These are phyloP conservation scores for Astragalus membranaceus DNA, from an alignment of 306 rosid species.

Conservation along the genomic window DNA sequence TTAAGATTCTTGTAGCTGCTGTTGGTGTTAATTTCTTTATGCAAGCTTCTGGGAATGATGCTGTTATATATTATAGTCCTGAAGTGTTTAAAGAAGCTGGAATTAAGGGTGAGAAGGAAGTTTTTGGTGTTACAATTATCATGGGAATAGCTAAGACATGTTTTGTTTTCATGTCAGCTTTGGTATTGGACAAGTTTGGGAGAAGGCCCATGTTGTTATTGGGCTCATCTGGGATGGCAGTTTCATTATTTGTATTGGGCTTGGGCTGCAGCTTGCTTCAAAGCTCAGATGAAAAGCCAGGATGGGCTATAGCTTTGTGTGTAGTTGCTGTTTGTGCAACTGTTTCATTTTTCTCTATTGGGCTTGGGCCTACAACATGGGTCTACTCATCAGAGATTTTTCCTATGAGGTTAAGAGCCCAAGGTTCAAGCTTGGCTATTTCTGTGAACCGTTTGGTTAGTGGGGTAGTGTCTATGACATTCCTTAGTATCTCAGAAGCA, in stretches of 20 bases:
- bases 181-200: constrained; percentile 56
- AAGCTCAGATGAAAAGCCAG: constrained; percentile 22
- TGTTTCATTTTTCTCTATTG: constrained; percentile 73
- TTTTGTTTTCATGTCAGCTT: constrained; percentile 55
- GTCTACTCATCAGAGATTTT: constrained; percentile 77
- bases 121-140: constrained; percentile 54
- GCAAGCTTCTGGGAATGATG: constrained; percentile 96
- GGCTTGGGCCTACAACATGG: constrained; percentile 89
- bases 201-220: constrained; percentile 67
- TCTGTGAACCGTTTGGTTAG: constrained; percentile 75
- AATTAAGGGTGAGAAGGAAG: constrained; percentile 37
- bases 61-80: constrained; percentile 73
- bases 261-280: constrained; percentile 52
- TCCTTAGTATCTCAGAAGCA: constrained; percentile 44
- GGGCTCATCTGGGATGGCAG: constrained; percentile 59
- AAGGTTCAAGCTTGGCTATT: constrained; percentile 56
- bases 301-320: constrained; percentile 50
- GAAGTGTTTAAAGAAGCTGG: constrained; percentile 75
- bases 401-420: constrained; percentile 66
- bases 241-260: constrained; percentile 48
- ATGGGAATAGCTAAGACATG: constrained; percentile 61
- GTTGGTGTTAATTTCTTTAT: constrained; percentile 80
- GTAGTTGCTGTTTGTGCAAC: constrained; percentile 50
- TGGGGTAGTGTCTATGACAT: constrained; percentile 63
- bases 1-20: constrained; percentile 55